A percentile compares a stretch with the other conserved stretches of the same genome.
Conservation (phyloP, 495 filamentous ascomycete species). For the Astrothelium macrocarpum region DNA sequence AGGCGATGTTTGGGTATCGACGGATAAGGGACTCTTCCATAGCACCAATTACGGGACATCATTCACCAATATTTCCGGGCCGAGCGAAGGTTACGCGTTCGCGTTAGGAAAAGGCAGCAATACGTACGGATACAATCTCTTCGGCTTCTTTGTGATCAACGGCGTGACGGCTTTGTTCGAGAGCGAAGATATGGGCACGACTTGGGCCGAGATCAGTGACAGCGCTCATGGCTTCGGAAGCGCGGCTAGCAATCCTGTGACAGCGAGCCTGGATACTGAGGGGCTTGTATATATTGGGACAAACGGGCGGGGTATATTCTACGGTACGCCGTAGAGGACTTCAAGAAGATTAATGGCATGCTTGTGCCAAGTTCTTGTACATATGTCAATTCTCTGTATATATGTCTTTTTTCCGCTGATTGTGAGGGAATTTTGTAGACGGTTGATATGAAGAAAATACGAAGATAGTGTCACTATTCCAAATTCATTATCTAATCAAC, state of each 20-base stretch:
- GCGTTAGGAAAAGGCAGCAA: constrained; percentile 32
- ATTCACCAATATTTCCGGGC: constrained; percentile 34
- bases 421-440: no score
- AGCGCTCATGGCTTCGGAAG: constrained; percentile 44
- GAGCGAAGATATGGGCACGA: constrained; percentile 38
- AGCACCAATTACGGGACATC: constrained; percentile 40
- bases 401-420: background rate
- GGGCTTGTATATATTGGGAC: constrained; percentile 50
- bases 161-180: constrained; percentile 41
- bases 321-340: constrained; percentile 19
- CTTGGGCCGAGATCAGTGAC: constrained; percentile 45
- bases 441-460: no score
- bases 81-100: constrained; percentile 37
- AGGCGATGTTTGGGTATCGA: constrained; percentile 46
- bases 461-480: no score
- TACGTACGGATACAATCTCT: constrained; percentile 36
- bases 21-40: constrained; percentile 44
- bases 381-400: constrained; percentile 9
- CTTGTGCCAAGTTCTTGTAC: constrained; percentile 15
- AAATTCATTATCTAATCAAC: no score
- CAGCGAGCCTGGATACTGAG: constrained; percentile 40
- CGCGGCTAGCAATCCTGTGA: constrained; percentile 37
- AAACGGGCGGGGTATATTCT: constrained; percentile 50
- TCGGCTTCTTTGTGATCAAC: constrained; percentile 41
- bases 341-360: constrained; percentile 15